These are phyloP conservation scores for Cordyceps farinosa DNA, from an alignment of 2,329 filamentous ascomycete genomes.

Conservation along the genomic window DNA sequence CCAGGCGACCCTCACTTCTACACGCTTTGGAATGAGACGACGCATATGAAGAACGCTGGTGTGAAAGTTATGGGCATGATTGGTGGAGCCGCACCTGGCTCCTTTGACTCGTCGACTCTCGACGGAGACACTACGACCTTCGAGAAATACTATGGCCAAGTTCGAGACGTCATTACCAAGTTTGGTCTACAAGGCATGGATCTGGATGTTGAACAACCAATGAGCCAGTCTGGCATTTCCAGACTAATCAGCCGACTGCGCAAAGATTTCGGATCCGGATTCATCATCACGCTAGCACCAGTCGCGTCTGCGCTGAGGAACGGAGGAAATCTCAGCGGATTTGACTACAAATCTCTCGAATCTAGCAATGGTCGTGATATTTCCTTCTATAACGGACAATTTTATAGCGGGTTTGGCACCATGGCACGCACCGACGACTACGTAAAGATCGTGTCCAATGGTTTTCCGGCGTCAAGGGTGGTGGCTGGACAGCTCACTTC, in stretches of 20 bases:
- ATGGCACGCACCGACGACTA: slow-evolving; percentile 40
- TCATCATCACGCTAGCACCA: slow-evolving; percentile 75
- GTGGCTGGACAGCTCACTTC: slow-evolving; percentile 77
- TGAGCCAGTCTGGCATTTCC: slow-evolving; percentile 62
- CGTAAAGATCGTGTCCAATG: slow-evolving; percentile 48
- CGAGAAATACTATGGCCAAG: slow-evolving; percentile 67
- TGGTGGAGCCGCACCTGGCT: slow-evolving; percentile 74
- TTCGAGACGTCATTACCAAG: slow-evolving; percentile 59
- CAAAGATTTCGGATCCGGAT: slow-evolving; percentile 61
- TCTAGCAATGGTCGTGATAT: slow-evolving; percentile 58
- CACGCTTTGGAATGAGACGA: slow-evolving; percentile 73
- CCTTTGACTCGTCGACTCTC: slow-evolving; percentile 52
- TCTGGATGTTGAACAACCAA: slow-evolving; percentile 72
- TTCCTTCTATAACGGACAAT: slow-evolving; percentile 81
- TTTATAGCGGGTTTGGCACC: slow-evolving; percentile 81
- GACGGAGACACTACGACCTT: slow-evolving; percentile 59
- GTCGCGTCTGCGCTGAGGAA: slow-evolving; percentile 66
- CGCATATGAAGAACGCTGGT: slow-evolving; percentile 64
- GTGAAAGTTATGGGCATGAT: slow-evolving; percentile 81
- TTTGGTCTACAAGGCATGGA: slow-evolving; percentile 65
- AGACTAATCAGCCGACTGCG: slow-evolving; percentile 63
- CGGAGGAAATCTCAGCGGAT: slow-evolving; percentile 66
- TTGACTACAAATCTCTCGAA: slow-evolving; percentile 71
- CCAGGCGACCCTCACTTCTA: slow-evolving; percentile 61
- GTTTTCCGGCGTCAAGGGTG: slow-evolving; percentile 68